phyloP scores from a whole-genome alignment of 371 early-diverging fungal species.

The Mucor ambiguus region DNA sequence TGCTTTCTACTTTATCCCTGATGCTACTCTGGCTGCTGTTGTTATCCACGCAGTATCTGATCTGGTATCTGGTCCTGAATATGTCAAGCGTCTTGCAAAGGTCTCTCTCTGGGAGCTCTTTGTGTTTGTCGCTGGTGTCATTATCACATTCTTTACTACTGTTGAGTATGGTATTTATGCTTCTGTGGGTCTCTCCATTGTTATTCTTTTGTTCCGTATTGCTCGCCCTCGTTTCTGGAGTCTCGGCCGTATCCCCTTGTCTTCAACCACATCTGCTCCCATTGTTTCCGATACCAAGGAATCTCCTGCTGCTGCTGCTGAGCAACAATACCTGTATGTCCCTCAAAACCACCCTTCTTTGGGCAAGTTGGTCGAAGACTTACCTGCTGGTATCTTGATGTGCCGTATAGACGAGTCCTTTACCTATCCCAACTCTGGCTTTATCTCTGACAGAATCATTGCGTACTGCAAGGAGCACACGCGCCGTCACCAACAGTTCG shows the following conservation, averaged over 20 bases:
- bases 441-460: constrained; percentile 52
- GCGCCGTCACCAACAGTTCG: constrained; percentile 22
- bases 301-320: background rate
- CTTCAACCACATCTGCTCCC: constrained; percentile 1
- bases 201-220: constrained; percentile 68
- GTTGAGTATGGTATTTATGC: constrained; percentile 77
- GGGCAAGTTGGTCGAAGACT: constrained; percentile 33
- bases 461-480: constrained; percentile 42
- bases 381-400: constrained; percentile 64
- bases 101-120: constrained; percentile 60
- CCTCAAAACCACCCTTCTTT: constrained; percentile 45
- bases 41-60: constrained; percentile 77
- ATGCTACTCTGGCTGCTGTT: constrained; percentile 77
- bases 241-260: constrained; percentile 45
- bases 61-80: constrained; percentile 49
- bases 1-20: constrained; percentile 87
- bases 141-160: constrained; percentile 69
- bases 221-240: constrained; percentile 68
- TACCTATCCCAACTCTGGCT: constrained; percentile 71
- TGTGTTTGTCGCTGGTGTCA: constrained; percentile 54
- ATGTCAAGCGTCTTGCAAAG: constrained; percentile 39
- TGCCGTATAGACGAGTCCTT: constrained; percentile 66
- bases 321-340: constrained; percentile 45
- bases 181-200: constrained; percentile 63
- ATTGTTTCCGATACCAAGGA: constrained; percentile 4